These are phyloP conservation scores for Turritis glabra DNA, from an alignment of 345 rosid genomes.

Conservation along the genomic window DNA sequence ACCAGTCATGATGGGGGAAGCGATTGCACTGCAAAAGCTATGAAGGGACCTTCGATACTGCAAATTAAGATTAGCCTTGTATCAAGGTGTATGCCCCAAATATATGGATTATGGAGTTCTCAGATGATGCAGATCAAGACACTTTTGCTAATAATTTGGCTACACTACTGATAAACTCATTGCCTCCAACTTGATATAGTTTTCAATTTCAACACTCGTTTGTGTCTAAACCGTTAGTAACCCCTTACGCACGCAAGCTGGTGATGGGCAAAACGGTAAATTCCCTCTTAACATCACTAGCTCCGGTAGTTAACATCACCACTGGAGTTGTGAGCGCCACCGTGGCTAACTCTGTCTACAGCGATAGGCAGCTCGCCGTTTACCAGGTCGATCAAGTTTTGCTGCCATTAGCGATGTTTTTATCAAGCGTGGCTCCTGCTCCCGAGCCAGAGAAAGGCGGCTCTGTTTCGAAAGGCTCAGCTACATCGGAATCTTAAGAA, in stretches of 20 bases:
- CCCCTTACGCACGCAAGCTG: slow-evolving; percentile 88
- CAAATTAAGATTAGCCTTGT: too few relatives aligned
- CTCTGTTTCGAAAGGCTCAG: slow-evolving; percentile 42
- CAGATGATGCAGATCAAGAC: too few relatives aligned
- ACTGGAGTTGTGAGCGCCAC: slow-evolving; percentile 72
- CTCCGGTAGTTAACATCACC: slow-evolving; percentile 79
- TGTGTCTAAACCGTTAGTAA: slow-evolving; percentile 87
- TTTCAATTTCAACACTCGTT: too few relatives aligned
- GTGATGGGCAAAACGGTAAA: slow-evolving; percentile 53
- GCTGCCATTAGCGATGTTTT: slow-evolving; percentile 64
- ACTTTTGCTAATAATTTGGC: too few relatives aligned
- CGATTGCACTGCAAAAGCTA: too few relatives aligned
- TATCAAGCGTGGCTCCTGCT: slow-evolving; percentile 64
- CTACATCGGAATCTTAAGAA: slow-evolving; percentile 12
- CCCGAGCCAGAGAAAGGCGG: slow-evolving; percentile 57
- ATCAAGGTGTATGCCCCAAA: too few relatives aligned
- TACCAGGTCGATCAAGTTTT: slow-evolving; percentile 83
- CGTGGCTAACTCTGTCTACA: slow-evolving; percentile 62
- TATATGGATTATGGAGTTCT: too few relatives aligned
- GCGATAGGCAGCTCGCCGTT: slow-evolving; percentile 60
- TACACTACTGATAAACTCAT: too few relatives aligned
- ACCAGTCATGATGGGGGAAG: too few relatives aligned
- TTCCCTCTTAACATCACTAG: slow-evolving; percentile 75
- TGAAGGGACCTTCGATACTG: too few relatives aligned
- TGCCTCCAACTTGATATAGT: too few relatives aligned